phyloP scores from a whole-genome alignment of 1,284 basidiomycete genomes.

The Rhodotorula sp. region DNA sequence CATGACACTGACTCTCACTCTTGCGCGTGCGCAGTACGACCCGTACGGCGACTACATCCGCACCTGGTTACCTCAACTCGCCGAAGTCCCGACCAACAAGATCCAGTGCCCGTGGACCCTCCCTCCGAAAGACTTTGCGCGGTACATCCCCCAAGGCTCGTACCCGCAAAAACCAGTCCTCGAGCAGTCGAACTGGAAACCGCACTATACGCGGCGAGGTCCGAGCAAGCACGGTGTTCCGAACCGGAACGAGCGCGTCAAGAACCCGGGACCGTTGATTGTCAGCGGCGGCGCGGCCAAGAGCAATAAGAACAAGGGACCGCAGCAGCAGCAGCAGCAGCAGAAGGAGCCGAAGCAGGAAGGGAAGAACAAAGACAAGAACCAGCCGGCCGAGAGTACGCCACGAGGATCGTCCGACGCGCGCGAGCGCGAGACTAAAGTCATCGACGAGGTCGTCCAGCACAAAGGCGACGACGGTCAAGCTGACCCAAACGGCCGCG shows the following conservation, averaged over 20 bases:
- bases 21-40: constrained; percentile 50
- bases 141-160: constrained; percentile 15
- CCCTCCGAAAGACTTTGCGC: constrained; percentile 23
- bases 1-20: neutral
- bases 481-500: neutral
- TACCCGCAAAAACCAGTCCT: constrained; percentile 43
- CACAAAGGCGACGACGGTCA: neutral
- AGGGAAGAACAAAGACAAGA: neutral
- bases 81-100: constrained; percentile 48
- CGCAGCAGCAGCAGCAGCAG: neutral
- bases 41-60: constrained; percentile 55
- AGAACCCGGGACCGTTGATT: constrained; percentile 18
- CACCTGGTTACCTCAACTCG: constrained; percentile 56
- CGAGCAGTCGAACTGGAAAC: constrained; percentile 42
- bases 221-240: constrained; percentile 31
- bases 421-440: neutral
- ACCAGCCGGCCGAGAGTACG: neutral
- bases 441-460: neutral
- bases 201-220: constrained; percentile 38
- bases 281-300: neutral
- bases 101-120: constrained; percentile 48
- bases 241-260: constrained; percentile 35
- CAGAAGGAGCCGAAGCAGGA: neutral
- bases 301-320: too few species aligned
- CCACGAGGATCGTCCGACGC: neutral